Conservation (phyloP, 2,329 filamentous ascomycete genomes). For the Talaromyces sp. region DNA sequence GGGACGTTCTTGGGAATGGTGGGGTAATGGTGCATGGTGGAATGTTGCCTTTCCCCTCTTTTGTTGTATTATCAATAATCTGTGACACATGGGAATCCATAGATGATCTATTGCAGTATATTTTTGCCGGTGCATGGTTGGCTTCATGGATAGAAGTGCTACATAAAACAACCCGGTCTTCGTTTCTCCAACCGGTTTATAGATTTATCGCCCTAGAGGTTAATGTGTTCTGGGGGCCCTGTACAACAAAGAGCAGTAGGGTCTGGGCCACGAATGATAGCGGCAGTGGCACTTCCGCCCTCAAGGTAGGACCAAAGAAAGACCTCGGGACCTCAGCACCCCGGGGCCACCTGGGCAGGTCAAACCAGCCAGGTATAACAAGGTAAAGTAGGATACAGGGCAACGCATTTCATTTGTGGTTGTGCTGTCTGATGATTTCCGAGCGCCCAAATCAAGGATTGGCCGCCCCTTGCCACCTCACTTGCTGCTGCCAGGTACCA, state of each 20-base stretch:
- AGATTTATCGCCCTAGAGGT: not conserved
- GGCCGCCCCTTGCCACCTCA: slow-evolving; percentile 17
- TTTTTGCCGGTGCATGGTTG: not conserved
- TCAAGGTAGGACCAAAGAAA: not conserved
- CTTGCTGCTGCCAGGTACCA: slow-evolving; percentile 27
- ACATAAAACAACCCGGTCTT: not conserved
- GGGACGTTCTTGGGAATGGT: slow-evolving; percentile 7
- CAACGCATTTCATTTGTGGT: not conserved
- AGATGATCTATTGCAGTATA: slow-evolving; percentile 7
- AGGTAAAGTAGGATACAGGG: not conserved
- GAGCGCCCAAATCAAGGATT: not conserved
- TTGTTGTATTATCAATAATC: slow-evolving; percentile 36
- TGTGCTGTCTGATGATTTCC: not conserved
- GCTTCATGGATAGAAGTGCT: not conserved
- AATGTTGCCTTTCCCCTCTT: slow-evolving; percentile 18
- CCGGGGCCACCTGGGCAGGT: not conserved
- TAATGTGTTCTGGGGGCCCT: not conserved
- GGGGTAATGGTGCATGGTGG: slow-evolving; percentile 17
- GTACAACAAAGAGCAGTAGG: not conserved
- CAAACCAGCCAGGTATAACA: not conserved
- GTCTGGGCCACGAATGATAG: not conserved
- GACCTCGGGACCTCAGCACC: not conserved
- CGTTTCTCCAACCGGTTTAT: not conserved
- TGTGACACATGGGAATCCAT: slow-evolving; percentile 18
- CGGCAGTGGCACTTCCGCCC: not conserved